Conservation (phyloP, 208 protist species). For the Polymyxa betae region DNA sequence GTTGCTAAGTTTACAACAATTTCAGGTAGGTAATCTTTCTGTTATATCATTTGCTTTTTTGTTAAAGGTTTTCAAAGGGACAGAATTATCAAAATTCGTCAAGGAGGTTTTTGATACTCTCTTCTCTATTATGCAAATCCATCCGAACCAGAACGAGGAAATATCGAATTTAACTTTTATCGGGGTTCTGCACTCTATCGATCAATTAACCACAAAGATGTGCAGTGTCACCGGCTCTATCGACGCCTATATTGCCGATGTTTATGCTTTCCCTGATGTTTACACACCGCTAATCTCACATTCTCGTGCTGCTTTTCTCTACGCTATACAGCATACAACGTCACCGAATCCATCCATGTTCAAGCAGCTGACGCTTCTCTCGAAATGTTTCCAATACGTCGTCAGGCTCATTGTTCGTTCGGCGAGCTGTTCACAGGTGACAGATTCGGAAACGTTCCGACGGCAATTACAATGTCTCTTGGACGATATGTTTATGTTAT, state of each 20-base stretch:
- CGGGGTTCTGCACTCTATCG: not conserved
- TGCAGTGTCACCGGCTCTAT: not conserved
- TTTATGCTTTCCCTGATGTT: not conserved
- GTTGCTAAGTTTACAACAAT: not conserved
- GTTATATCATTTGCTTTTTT: not conserved
- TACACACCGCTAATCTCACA: not conserved
- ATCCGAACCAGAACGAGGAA: not conserved
- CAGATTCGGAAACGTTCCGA: not conserved
- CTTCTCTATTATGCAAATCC: not conserved
- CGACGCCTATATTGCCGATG: slow-evolving; percentile 14
- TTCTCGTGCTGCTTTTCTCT: not conserved
- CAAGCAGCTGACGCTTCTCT: slow-evolving; percentile 44
- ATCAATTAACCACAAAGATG: slow-evolving; percentile 41
- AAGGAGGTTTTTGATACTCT: slow-evolving; percentile 17
- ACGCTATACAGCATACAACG: not conserved
- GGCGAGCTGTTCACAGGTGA: not conserved
- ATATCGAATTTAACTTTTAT: not conserved
- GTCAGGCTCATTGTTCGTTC: not conserved
- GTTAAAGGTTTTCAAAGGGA: not conserved
- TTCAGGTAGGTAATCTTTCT: not conserved
- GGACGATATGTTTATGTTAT: not conserved
- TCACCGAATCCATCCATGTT: not conserved
- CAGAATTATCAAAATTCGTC: slow-evolving; percentile 39
- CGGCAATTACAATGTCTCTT: not conserved
- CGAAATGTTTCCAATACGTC: slow-evolving; percentile 47